Percentiles rank a stretch among this genome's conserved stretches.
These are phyloP conservation scores for Epipyxis sp. DNA, from an alignment of 108 stramenopile genomes.

Conservation along the genomic window DNA sequence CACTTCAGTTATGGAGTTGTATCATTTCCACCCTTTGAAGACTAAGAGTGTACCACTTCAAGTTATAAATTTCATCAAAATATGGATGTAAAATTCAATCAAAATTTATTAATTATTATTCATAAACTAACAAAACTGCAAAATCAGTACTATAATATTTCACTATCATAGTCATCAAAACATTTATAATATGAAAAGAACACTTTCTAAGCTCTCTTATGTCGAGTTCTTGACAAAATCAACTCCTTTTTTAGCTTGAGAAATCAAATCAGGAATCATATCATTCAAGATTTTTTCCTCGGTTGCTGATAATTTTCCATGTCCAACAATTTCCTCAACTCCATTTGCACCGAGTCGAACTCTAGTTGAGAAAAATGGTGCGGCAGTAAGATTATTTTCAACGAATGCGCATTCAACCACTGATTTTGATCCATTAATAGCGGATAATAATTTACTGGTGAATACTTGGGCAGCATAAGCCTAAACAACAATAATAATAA, in stretches of 20 bases:
- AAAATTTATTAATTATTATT: too few species aligned
- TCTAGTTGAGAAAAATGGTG: conserved; percentile 89
- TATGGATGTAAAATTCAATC: too few species aligned
- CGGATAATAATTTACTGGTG: conserved; percentile 83
- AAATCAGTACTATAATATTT: too few species aligned
- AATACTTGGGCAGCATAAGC: conserved; percentile 93
- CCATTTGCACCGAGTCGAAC: conserved; percentile 88
- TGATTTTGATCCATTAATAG: conserved; percentile 77
- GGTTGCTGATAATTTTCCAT: conserved; percentile 77
- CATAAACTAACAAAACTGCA: too few species aligned
- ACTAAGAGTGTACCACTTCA: too few species aligned
- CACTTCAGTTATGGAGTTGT: too few species aligned
- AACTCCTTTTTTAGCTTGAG: conserved; percentile 91
- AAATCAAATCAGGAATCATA: conserved; percentile 89
- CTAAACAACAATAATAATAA: conserved; percentile 44
- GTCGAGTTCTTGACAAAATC: conserved; percentile 74
- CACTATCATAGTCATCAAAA: too few species aligned
- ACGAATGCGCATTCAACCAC: conserved; percentile 91
- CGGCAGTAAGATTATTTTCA: conserved; percentile 82
- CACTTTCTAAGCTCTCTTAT: too few species aligned
- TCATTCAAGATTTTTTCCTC: conserved; percentile 93
- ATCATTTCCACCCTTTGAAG: too few species aligned
- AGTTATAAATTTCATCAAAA: too few species aligned
- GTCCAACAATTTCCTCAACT: conserved; percentile 80
- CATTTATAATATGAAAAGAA: too few species aligned